Base-by-base conservation (phyloP, 75 land plant species). In the Pinus tabuliformis region DNA sequence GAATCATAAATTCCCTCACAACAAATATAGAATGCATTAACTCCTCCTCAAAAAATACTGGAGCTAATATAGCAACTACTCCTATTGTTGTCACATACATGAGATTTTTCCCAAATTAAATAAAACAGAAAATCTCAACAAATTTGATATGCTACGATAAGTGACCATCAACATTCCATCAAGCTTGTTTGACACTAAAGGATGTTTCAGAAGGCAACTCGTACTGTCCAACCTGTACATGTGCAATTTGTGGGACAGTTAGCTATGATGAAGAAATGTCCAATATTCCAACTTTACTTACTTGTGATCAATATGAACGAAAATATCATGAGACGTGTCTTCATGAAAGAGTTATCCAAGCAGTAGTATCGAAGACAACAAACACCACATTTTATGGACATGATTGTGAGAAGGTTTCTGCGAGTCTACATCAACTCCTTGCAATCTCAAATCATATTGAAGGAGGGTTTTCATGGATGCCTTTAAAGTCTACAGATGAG, bases 81-180 rank as follows among this genome's bases (percentile, higher is more conserved):
- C n/a, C n/a, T n/a, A n/a, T n/a, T n/a, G n/a, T n/a, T n/a, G n/a
- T n/a, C n/a, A n/a, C n/a, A n/a, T n/a, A n/a, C n/a, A n/a, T n/a
- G n/a, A n/a, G n/a, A n/a, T n/a, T n/a, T n/a, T n/a, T n/a, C n/a
- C n/a, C n/a, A n/a, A n/a, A n/a, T n/a, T n/a, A n/a, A n/a, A n/a
- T n/a, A n/a, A n/a, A n/a, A n/a, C n/a, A n/a, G n/a, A n/a, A n/a
- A n/a, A n/a, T n/a, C n/a, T n/a, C n/a, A n/a, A n/a, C n/a, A 26
- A 90, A 87, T 66, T 75, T 97, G 62, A 81, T 97, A 60, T 97
- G 99, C 78, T 97, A 98, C 86, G 98, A 97, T 81, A 90, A 80
- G 65, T 97, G 99, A 57, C 98, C 99, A 52, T 92, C 98, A 73
- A 92, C 99, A 22, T 97, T 88, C 78, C 99, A 97, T 82, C 88